phyloP scores from a whole-genome alignment of 192 early-diverging fungal genomes.

The Podila horticola region DNA sequence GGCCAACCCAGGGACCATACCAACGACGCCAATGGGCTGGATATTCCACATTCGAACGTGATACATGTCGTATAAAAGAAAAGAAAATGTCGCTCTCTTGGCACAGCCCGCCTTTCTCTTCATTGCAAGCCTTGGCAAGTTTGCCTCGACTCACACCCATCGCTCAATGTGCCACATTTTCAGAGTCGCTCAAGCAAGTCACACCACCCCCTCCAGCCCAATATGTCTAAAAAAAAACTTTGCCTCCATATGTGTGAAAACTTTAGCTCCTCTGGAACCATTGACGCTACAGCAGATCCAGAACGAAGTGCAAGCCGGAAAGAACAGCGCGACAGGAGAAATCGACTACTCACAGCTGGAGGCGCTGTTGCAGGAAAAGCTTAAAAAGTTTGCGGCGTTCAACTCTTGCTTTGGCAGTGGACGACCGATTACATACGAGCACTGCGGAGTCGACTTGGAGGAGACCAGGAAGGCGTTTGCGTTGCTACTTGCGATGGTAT shows the following conservation, averaged over 20 bases:
- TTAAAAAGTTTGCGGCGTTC: conserved; percentile 42
- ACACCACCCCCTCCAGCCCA: neutral
- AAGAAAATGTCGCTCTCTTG: neutral
- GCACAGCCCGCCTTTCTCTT: conserved; percentile 1
- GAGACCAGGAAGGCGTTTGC: conserved; percentile 73
- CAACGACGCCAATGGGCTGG: no score
- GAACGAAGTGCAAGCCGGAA: conserved; percentile 18
- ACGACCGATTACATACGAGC: conserved; percentile 52
- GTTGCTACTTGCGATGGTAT: conserved; percentile 68
- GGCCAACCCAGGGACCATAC: no score
- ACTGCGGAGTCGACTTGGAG: conserved; percentile 70
- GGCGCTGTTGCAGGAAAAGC: conserved; percentile 25
- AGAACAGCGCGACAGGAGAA: conserved; percentile 8
- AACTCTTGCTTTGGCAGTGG: conserved; percentile 44
- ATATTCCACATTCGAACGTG: no score
- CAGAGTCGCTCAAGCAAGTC: conserved; percentile 3
- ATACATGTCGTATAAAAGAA: neutral
- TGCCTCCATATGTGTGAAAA: neutral
- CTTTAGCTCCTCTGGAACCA: conserved; percentile 39
- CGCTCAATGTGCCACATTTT: neutral
- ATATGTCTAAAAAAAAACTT: neutral
- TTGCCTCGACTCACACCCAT: neutral
- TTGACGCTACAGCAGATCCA: conserved; percentile 36
- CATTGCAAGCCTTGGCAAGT: neutral
- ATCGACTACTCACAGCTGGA: conserved; percentile 33